These are phyloP conservation scores for Spergularia marina DNA, from an alignment of 148 eudicot species.

Conservation along the genomic window DNA sequence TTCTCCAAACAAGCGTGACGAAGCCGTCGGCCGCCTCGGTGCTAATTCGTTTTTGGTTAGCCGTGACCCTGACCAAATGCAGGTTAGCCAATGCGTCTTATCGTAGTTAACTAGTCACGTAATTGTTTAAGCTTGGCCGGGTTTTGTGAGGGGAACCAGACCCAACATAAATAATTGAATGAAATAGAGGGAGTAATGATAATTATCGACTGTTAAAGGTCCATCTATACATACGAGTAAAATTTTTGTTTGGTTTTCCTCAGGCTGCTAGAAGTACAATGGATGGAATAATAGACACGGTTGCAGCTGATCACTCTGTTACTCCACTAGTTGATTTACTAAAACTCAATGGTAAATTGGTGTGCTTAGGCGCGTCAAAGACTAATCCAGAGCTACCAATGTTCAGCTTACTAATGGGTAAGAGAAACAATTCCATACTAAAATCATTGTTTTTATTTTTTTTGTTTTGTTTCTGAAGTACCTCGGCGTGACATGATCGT, in stretches of 20 bases:
- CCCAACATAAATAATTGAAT: no score
- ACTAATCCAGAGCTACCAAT: constrained; percentile 19
- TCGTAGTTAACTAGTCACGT: background rate
- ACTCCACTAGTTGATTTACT: constrained; percentile 16
- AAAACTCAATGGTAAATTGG: constrained; percentile 19
- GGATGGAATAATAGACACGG: constrained; percentile 30
- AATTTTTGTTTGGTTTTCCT: background rate
- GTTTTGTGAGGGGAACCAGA: no score
- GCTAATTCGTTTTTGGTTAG: constrained; percentile 33
- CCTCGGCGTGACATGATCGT: no score
- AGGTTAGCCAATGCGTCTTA: constrained; percentile 8
- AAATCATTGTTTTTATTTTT: no score
- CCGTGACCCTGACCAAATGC: constrained; percentile 23
- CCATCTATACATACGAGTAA: background rate
- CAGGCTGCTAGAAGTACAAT: constrained; percentile 16
- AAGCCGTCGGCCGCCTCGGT: constrained; percentile 29
- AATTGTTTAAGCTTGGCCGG: no score
- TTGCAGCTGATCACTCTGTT: constrained; percentile 11
- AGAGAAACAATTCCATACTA: background rate
- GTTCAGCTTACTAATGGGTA: constrained; percentile 20
- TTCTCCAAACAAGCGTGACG: constrained; percentile 27
- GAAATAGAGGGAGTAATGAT: no score
- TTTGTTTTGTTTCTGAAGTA: no score
- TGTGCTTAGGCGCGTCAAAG: constrained; percentile 21
- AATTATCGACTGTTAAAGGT: no score